Evolutionary conservation across 2,329 filamentous ascomycete genomes (phyloP).

Genomic region (Stagonosporopsis cucurbitacearum): DNA sequence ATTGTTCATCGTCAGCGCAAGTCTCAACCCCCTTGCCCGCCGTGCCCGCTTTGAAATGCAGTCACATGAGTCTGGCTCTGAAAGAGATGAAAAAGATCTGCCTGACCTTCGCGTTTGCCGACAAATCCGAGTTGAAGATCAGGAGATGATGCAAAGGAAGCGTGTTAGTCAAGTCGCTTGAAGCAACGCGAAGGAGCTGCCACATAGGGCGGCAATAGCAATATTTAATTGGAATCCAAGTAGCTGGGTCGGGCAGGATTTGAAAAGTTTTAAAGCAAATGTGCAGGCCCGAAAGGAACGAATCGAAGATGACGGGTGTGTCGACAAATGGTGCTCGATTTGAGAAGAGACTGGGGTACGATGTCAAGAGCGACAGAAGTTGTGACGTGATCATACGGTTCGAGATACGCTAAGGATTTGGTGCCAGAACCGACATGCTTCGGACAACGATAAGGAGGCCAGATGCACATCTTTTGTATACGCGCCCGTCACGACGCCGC

Average conservation of each 20-base stretch:
- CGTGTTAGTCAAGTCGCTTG: slow-evolving; percentile 4
- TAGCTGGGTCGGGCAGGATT: slow-evolving; percentile 12
- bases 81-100: background rate
- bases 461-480: slow-evolving; percentile 1
- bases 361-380: slow-evolving; percentile 11
- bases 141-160: slow-evolving; percentile 10
- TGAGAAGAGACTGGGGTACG: slow-evolving; percentile 1
- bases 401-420: slow-evolving; percentile 2
- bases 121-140: slow-evolving; percentile 1
- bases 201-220: slow-evolving; percentile 11
- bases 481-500: slow-evolving; percentile 8
- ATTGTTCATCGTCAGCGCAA: background rate
- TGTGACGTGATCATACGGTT: slow-evolving; percentile 7
- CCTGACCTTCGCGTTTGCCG: background rate
- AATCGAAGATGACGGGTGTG: background rate
- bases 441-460: slow-evolving; percentile 4
- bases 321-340: background rate
- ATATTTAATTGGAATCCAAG: slow-evolving; percentile 5
- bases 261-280: slow-evolving; percentile 1
- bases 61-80: slow-evolving; percentile 14
- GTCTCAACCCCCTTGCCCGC: background rate
- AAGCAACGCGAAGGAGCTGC: slow-evolving; percentile 6
- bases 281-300: slow-evolving; percentile 8
- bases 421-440: slow-evolving; percentile 6
- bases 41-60: slow-evolving; percentile 8